Evolutionary conservation across 352 stramenopile species (phyloP).

Genomic region (Globisporangium recalcitrans): DNA sequence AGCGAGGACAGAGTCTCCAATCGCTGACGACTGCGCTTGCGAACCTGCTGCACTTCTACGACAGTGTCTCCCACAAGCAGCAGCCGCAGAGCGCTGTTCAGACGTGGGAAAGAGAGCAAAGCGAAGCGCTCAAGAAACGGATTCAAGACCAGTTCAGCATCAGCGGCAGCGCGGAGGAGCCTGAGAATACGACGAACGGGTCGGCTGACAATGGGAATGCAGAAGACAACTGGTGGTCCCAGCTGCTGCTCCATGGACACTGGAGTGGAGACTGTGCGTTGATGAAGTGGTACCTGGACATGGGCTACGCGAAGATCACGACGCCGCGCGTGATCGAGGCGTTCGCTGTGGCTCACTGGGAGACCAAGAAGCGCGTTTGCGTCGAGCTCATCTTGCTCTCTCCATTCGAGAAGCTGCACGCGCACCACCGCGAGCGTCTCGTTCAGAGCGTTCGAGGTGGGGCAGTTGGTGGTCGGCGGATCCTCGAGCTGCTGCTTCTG

Average conservation of each 20-base stretch:
- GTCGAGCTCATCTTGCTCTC: conserved; percentile 52
- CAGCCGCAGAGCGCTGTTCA: conserved; percentile 2
- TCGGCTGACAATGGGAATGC: not conserved
- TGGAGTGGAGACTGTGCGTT: conserved; percentile 35
- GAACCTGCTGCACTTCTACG: conserved; percentile 30
- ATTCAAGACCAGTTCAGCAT: conserved; percentile 33
- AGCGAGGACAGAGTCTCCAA: conserved; percentile 5
- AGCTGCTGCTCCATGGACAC: conserved; percentile 39
- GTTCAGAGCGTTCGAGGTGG: conserved; percentile 16
- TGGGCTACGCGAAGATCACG: conserved; percentile 39
- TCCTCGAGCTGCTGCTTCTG: conserved; percentile 50
- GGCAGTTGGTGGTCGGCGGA: not conserved
- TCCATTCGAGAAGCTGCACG: conserved; percentile 46
- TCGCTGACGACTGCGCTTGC: conserved; percentile 34
- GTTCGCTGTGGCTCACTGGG: conserved; percentile 34
- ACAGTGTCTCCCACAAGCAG: conserved; percentile 3
- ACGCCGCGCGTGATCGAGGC: conserved; percentile 25
- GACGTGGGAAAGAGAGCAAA: conserved; percentile 41
- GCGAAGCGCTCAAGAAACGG: conserved; percentile 27
- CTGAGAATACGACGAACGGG: not conserved
- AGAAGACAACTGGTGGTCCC: conserved; percentile 25
- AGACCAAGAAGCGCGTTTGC: conserved; percentile 28
- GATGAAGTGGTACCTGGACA: conserved; percentile 46
- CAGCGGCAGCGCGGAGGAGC: not conserved
- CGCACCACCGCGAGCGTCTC: conserved; percentile 29